Percentiles rank a stretch among this genome's conserved stretches.
Evolutionary conservation across 768 basidiomycete genomes (phyloP).

Genomic region (Trametopsis cervina): DNA sequence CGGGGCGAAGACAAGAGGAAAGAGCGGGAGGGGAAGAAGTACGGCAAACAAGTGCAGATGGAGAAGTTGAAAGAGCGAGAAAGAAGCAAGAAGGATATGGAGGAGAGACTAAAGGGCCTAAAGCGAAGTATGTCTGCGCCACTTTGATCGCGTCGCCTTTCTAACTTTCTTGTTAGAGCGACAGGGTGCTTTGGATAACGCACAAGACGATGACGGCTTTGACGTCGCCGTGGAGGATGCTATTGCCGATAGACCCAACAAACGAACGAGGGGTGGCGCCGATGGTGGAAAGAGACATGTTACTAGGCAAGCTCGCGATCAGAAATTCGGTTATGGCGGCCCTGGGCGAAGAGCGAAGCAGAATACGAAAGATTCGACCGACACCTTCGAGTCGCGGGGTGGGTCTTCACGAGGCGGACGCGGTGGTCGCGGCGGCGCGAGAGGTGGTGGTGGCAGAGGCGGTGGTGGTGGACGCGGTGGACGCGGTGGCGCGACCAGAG

Average conservation of each 20-base stretch:
- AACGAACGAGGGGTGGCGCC: constrained; percentile 35
- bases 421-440: constrained; percentile 27
- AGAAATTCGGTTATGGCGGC: constrained; percentile 80
- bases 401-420: constrained; percentile 25
- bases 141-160: not conserved
- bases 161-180: constrained; percentile 48
- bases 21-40: constrained; percentile 95
- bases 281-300: constrained; percentile 28
- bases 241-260: constrained; percentile 65
- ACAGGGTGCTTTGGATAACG: constrained; percentile 71
- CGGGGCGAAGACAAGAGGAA: constrained; percentile 87
- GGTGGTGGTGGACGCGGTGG: constrained; percentile 9
- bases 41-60: constrained; percentile 94
- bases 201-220: constrained; percentile 63
- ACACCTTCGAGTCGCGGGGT: constrained; percentile 48
- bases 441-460: constrained; percentile 23
- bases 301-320: constrained; percentile 57
- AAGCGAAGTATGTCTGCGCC: constrained; percentile 70
- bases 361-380: constrained; percentile 77
- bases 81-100: constrained; percentile 85
- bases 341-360: constrained; percentile 65
- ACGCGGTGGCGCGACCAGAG: constrained; percentile 27
- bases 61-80: constrained; percentile 92
- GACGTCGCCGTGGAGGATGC: constrained; percentile 91
- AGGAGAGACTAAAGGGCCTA: constrained; percentile 75